Evolutionary conservation across 2,329 filamentous ascomycete genomes (phyloP).

Genomic region (Pseudocercospora crystallina): DNA sequence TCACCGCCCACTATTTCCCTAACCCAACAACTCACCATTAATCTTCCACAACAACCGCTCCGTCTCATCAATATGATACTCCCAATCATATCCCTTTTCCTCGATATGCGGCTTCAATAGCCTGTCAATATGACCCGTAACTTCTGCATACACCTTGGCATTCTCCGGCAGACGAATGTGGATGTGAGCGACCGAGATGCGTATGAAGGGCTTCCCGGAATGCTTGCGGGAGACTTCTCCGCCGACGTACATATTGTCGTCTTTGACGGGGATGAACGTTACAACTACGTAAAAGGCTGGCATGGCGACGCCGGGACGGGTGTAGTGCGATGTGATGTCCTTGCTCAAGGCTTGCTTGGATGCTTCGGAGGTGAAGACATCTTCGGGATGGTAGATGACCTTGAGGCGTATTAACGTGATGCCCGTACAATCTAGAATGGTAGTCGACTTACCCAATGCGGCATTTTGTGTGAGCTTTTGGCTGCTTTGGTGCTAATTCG

Average conservation of each 20-base stretch:
- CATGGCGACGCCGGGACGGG: constrained; percentile 29
- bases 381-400: constrained; percentile 40
- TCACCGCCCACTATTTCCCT: no score
- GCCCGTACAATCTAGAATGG: no score
- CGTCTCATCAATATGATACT: no score
- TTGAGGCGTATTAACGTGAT: constrained; percentile 45
- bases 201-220: constrained; percentile 37
- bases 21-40: no score
- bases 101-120: constrained; percentile 42
- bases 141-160: constrained; percentile 17
- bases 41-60: no score
- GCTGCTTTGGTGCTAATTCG: no score
- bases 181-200: constrained; percentile 38
- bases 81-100: constrained; percentile 47
- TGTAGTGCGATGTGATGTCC: constrained; percentile 45
- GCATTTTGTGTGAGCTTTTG: no score
- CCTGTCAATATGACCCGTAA: constrained; percentile 32
- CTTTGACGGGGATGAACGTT: constrained; percentile 38
- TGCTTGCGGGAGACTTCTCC: constrained; percentile 26
- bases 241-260: constrained; percentile 34
- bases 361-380: constrained; percentile 33
- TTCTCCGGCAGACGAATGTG: constrained; percentile 27
- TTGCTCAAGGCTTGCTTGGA: constrained; percentile 36
- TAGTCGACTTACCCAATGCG: no score
- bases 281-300: constrained; percentile 49